A percentile compares a stretch with the other conserved stretches of the same genome.
phyloP scores from a whole-genome alignment of 1,284 basidiomycete genomes.

The Moesziomyces antarcticus region DNA sequence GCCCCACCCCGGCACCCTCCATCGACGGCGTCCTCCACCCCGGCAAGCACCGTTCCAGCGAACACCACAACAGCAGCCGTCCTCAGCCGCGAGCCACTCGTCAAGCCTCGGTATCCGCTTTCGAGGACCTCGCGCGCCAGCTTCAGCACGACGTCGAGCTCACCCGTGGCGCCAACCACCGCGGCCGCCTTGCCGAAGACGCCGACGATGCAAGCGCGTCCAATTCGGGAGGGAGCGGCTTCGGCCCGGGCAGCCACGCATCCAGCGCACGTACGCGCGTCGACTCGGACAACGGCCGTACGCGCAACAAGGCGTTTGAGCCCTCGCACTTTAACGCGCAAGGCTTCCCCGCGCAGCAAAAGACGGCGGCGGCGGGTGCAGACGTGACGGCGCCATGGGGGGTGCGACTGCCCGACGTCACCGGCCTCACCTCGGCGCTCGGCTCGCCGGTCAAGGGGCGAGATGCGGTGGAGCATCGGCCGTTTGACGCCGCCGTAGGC shows the following conservation, averaged over 20 bases:
- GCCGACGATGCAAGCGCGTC: slow-evolving; percentile 33
- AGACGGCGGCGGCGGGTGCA: slow-evolving; percentile 3
- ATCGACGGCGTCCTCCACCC: slow-evolving; percentile 35
- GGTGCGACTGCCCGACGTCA: slow-evolving; percentile 49
- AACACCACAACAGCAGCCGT: slow-evolving; percentile 8
- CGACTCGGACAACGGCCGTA: slow-evolving; percentile 7
- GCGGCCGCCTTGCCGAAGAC: slow-evolving; percentile 20
- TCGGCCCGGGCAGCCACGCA: slow-evolving; percentile 48
- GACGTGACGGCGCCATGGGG: slow-evolving; percentile 29
- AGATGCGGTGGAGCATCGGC: slow-evolving; percentile 40
- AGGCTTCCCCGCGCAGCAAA: slow-evolving; percentile 34
- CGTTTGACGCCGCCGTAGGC: slow-evolving; percentile 38
- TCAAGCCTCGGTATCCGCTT: slow-evolving; percentile 17
- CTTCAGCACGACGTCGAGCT: slow-evolving; percentile 44
- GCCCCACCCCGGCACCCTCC: slow-evolving; percentile 44
- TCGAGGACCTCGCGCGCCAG: slow-evolving; percentile 42
- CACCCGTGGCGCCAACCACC: slow-evolving; percentile 13
- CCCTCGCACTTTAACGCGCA: slow-evolving; percentile 30
- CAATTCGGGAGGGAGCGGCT: slow-evolving; percentile 50
- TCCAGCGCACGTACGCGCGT: slow-evolving; percentile 47
- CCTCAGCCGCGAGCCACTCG: slow-evolving; percentile 24
- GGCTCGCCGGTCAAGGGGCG: slow-evolving; percentile 48
- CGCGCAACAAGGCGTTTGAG: slow-evolving; percentile 14
- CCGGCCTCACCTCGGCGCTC: slow-evolving; percentile 51
- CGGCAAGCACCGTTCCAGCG: slow-evolving; percentile 10